Evolutionary conservation across 2,329 filamentous ascomycete genomes (phyloP).

Genomic region (Venturia effusa): DNA sequence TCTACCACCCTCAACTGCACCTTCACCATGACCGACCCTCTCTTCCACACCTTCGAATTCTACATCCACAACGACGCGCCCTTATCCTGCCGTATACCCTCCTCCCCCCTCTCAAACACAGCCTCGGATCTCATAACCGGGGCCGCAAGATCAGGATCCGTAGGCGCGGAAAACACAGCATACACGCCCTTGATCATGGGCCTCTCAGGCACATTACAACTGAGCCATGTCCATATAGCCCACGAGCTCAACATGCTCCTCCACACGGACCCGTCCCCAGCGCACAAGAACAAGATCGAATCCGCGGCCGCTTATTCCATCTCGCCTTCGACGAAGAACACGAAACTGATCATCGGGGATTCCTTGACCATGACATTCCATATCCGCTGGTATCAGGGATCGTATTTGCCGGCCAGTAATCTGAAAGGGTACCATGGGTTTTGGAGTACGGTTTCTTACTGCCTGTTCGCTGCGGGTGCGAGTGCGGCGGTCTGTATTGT

Average conservation of each 20-base stretch:
- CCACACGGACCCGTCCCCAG: constrained; percentile 43
- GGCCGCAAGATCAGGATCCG: constrained; percentile 28
- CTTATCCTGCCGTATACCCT: constrained; percentile 78
- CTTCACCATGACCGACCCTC: constrained; percentile 62
- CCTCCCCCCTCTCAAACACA: constrained; percentile 46
- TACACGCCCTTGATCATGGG: constrained; percentile 84
- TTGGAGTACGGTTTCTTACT: constrained; percentile 39
- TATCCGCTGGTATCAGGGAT: constrained; percentile 77
- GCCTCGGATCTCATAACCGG: constrained; percentile 12
- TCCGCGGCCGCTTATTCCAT: constrained; percentile 82
- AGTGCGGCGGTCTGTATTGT: constrained; percentile 41
- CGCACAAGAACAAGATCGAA: constrained; percentile 58
- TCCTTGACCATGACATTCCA: constrained; percentile 67
- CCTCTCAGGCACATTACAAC: constrained; percentile 77
- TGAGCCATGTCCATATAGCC: constrained; percentile 81
- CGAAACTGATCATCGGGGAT: constrained; percentile 76
- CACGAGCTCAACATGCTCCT: constrained; percentile 84
- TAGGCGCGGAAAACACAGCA: constrained; percentile 21
- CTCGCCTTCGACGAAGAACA: constrained; percentile 46
- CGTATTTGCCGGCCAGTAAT: constrained; percentile 47
- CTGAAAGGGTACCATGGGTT: constrained; percentile 38
- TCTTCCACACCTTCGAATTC: constrained; percentile 89
- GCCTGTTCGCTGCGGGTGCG: constrained; percentile 34
- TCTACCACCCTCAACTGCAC: constrained; percentile 56
- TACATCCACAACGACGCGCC: constrained; percentile 97